Evolutionary conservation across 768 basidiomycete genomes (phyloP).

Genomic region (Amanita molliuscula): DNA sequence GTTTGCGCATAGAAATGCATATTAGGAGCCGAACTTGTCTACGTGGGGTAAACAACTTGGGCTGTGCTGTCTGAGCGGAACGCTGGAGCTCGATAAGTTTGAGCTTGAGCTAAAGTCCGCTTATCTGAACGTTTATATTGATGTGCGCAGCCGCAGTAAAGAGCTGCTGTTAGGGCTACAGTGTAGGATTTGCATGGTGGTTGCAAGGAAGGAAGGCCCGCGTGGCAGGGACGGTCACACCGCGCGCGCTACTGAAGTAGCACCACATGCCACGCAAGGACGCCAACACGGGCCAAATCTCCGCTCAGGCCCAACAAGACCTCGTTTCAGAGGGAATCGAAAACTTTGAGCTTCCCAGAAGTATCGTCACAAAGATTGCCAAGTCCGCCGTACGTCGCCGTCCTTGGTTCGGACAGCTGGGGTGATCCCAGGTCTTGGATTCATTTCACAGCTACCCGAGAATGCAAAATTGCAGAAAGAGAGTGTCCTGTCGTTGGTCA

Average conservation of each 20-base stretch:
- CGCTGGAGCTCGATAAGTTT: no score
- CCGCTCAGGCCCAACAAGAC: conserved; percentile 73
- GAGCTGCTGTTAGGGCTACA: no score
- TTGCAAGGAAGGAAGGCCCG: no score
- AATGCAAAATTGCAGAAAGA: conserved; percentile 87
- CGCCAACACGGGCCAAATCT: conserved; percentile 36
- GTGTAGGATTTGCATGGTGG: no score
- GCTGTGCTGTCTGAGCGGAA: no score
- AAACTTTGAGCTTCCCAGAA: conserved; percentile 82
- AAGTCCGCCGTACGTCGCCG: conserved; percentile 57
- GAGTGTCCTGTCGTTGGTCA: conserved; percentile 72
- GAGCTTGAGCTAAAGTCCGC: no score
- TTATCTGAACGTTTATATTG: no score
- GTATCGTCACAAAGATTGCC: conserved; percentile 74
- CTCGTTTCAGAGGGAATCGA: conserved; percentile 79
- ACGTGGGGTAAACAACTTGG: no score
- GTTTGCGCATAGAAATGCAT: no score
- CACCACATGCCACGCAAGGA: conserved; percentile 63
- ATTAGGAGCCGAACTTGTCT: no score
- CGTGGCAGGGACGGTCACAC: neutral
- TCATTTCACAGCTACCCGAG: conserved; percentile 60
- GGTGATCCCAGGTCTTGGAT: neutral
- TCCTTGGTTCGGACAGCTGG: neutral
- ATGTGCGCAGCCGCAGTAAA: no score
- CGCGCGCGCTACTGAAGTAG: neutral